Percentiles rank a stretch among this genome's conserved stretches.
Conservation (phyloP, 768 basidiomycete genomes). For the Boletellus emodensis region DNA sequence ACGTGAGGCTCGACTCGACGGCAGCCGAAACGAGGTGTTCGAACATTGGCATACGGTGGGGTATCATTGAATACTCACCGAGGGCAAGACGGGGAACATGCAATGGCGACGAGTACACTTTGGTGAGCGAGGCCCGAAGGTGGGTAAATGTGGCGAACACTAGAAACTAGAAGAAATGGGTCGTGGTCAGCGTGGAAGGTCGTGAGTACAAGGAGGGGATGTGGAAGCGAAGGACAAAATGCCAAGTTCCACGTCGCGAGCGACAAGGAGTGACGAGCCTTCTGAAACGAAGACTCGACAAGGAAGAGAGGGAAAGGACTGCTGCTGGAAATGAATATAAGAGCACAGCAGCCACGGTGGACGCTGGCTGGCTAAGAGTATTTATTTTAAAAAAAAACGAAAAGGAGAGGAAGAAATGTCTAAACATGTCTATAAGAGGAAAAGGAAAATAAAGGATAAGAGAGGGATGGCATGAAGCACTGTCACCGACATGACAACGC, state of each 20-base stretch:
- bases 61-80: constrained; percentile 30
- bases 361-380: constrained; percentile 10
- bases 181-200: constrained; percentile 40
- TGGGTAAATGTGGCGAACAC: constrained; percentile 30
- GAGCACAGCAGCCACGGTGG: constrained; percentile 24
- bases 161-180: constrained; percentile 27
- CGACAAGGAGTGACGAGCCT: constrained; percentile 22
- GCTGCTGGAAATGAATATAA: constrained; percentile 32
- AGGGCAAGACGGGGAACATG: constrained; percentile 37
- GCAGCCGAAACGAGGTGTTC: background rate
- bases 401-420: constrained; percentile 6
- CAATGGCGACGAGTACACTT: constrained; percentile 36
- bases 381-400: constrained; percentile 12
- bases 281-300: constrained; percentile 23
- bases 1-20: background rate
- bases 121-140: constrained; percentile 35
- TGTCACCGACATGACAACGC: constrained; percentile 15
- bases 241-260: constrained; percentile 17
- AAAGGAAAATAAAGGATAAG: background rate
- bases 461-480: constrained; percentile 1
- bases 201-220: constrained; percentile 27
- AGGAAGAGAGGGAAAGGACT: constrained; percentile 20
- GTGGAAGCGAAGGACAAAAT: constrained; percentile 18
- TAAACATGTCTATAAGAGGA: constrained; percentile 19
- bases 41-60: constrained; percentile 1